phyloP scores from a whole-genome alignment of 805 yeast species.

The Diddensiella caesifluorescens region DNA sequence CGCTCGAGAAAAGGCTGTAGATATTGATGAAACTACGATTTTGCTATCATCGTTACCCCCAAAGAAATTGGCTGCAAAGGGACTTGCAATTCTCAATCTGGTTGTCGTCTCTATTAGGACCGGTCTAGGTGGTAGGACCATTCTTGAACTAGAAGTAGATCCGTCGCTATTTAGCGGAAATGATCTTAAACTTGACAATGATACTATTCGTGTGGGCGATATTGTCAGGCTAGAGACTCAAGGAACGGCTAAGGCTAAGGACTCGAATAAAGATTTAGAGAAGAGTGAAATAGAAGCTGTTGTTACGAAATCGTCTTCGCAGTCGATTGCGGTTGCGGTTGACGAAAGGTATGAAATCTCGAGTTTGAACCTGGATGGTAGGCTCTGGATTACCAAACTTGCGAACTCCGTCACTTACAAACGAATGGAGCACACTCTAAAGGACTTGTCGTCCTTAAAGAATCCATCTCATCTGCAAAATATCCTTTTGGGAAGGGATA shows the following conservation, averaged over 20 bases:
- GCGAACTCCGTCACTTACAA: constrained; percentile 37
- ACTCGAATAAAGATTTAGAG: constrained; percentile 1
- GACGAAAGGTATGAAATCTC: constrained; percentile 54
- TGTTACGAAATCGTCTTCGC: constrained; percentile 48
- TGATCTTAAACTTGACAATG: constrained; percentile 37
- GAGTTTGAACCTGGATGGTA: constrained; percentile 40
- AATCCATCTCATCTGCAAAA: constrained; percentile 38
- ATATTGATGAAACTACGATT: constrained; percentile 42
- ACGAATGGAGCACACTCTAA: constrained; percentile 72
- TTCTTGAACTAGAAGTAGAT: constrained; percentile 59
- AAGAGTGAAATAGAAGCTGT: constrained; percentile 53
- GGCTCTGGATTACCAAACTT: constrained; percentile 64
- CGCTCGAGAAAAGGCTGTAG: constrained; percentile 47
- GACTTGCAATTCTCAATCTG: constrained; percentile 71
- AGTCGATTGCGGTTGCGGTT: constrained; percentile 51
- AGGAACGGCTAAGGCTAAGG: constrained; percentile 10
- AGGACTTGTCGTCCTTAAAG: constrained; percentile 51
- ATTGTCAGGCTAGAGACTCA: constrained; percentile 53
- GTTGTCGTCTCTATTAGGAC: constrained; percentile 56
- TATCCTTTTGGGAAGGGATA: constrained; percentile 43
- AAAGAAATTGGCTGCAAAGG: constrained; percentile 60
- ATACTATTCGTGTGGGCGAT: constrained; percentile 68
- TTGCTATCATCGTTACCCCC: constrained; percentile 49
- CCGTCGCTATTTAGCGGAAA: constrained; percentile 37
- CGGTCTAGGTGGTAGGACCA: constrained; percentile 72